These are phyloP conservation scores for Suillus alpinus DNA, from an alignment of 768 basidiomycete species.

Conservation along the genomic window DNA sequence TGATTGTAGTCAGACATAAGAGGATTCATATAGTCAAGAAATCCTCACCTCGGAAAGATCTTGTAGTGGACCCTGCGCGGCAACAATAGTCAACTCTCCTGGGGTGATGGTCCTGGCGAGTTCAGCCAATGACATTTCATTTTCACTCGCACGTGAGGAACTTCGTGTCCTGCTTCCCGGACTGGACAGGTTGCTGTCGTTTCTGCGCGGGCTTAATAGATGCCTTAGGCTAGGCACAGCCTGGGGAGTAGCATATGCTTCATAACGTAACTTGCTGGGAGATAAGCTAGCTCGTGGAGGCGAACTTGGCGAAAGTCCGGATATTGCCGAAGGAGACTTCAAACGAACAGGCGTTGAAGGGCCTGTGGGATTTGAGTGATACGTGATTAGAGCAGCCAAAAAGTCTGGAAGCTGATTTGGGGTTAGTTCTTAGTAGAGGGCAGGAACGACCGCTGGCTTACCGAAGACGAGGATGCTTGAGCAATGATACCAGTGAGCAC, in stretches of 20 bases:
- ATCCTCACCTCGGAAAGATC: conserved; percentile 16
- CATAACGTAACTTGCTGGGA: conserved; percentile 59
- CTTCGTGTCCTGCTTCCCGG: conserved; percentile 30
- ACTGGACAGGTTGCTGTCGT: conserved; percentile 37
- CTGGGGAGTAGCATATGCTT: conserved; percentile 65
- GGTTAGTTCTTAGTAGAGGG: conserved; percentile 5
- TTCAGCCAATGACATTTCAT: conserved; percentile 21
- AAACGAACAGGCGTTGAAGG: conserved; percentile 12
- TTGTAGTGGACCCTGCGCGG: conserved; percentile 15
- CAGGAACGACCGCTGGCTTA: conserved; percentile 29
- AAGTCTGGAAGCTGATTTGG: conserved; percentile 68
- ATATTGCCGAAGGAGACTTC: conserved; percentile 11
- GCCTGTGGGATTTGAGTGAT: conserved; percentile 17
- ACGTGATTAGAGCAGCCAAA: conserved; percentile 44
- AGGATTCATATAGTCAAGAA: background rate
- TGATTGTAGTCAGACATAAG: conserved; percentile 4
- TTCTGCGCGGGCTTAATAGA: conserved; percentile 27
- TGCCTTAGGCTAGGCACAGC: conserved; percentile 44
- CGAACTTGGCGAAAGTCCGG: conserved; percentile 15
- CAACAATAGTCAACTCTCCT: conserved; percentile 29
- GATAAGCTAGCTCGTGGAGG: conserved; percentile 28
- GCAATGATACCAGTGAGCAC: conserved; percentile 46
- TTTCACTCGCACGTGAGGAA: conserved; percentile 25
- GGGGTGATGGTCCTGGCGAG: conserved; percentile 28
- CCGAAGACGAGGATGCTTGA: conserved; percentile 54